Conservation (phyloP, 495 filamentous ascomycete species). For the Pyronema domesticum region DNA sequence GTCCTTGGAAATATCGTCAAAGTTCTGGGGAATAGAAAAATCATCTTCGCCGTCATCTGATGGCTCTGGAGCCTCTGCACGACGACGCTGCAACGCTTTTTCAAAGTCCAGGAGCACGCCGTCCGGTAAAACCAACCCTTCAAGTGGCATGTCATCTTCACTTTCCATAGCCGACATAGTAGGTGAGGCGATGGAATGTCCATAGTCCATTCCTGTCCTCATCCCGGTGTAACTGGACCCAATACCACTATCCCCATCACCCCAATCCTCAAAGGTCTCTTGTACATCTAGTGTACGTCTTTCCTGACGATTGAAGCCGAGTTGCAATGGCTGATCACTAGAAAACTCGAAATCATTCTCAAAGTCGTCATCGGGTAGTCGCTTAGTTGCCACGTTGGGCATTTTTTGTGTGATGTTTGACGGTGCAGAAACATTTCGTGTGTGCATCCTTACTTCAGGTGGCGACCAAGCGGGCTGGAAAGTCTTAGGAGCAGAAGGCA, state of each 20-base stretch:
- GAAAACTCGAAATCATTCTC: constrained; percentile 66
- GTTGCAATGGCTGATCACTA: constrained; percentile 25
- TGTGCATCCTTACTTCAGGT: constrained; percentile 29
- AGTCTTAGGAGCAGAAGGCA: constrained; percentile 46
- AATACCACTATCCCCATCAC: constrained; percentile 76
- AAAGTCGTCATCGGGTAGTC: constrained; percentile 43
- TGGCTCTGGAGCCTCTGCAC: background rate
- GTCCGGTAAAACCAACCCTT: constrained; percentile 65
- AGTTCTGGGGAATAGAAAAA: background rate
- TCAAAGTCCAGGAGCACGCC: constrained; percentile 61
- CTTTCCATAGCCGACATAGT: constrained; percentile 47
- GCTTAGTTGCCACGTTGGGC: constrained; percentile 23
- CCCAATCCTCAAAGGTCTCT: constrained; percentile 60
- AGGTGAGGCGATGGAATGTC: constrained; percentile 34
- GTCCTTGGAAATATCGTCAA: constrained; percentile 17
- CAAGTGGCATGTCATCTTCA: constrained; percentile 66
- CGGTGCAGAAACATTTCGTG: constrained; percentile 4
- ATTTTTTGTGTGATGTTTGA: constrained; percentile 33
- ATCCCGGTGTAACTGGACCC: constrained; percentile 54
- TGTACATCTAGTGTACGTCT: constrained; percentile 10
- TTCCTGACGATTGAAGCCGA: constrained; percentile 18
- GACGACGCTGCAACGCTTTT: constrained; percentile 44
- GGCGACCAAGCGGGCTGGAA: constrained; percentile 33
- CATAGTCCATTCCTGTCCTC: constrained; percentile 6
- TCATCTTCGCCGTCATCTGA: background rate